Conservation (phyloP, 495 filamentous ascomycete genomes). For the Annulohypoxylon maeteangense region DNA sequence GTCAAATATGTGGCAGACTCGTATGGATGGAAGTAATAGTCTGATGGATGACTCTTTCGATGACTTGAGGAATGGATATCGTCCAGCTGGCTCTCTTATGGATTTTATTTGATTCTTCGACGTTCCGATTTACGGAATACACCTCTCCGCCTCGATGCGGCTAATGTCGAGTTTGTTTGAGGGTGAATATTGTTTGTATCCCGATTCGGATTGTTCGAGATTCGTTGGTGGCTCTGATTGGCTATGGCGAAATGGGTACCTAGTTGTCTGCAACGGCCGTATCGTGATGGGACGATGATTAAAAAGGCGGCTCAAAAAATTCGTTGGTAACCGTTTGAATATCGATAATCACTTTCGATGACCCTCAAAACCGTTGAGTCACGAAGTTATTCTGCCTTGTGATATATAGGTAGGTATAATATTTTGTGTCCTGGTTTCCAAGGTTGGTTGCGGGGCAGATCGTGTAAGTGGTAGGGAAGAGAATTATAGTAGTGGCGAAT, state of each 20-base stretch:
- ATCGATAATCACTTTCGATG: background rate
- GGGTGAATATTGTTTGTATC: constrained; percentile 2
- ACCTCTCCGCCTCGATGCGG: background rate
- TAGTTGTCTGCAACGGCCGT: constrained; percentile 1
- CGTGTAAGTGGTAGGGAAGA: constrained; percentile 21
- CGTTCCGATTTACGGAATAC: background rate
- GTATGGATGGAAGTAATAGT: constrained; percentile 9
- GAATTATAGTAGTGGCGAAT: background rate
- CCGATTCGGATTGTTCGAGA: constrained; percentile 15
- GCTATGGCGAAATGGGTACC: background rate
- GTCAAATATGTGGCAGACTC: constrained; percentile 2
- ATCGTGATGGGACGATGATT: background rate
- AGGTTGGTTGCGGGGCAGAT: background rate
- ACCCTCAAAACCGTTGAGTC: background rate
- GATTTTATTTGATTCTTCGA: background rate
- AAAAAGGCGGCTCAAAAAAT: constrained; percentile 2
- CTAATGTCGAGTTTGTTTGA: background rate
- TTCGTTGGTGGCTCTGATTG: constrained; percentile 7
- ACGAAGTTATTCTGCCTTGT: background rate
- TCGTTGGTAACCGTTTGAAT: background rate
- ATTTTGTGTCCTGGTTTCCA: background rate
- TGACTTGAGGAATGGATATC: background rate
- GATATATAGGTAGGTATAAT: background rate
- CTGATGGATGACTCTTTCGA: background rate
- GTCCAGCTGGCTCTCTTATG: constrained; percentile 2